Conservation (phyloP, 306 rosid genomes). For the Gleditsia sinensis region DNA sequence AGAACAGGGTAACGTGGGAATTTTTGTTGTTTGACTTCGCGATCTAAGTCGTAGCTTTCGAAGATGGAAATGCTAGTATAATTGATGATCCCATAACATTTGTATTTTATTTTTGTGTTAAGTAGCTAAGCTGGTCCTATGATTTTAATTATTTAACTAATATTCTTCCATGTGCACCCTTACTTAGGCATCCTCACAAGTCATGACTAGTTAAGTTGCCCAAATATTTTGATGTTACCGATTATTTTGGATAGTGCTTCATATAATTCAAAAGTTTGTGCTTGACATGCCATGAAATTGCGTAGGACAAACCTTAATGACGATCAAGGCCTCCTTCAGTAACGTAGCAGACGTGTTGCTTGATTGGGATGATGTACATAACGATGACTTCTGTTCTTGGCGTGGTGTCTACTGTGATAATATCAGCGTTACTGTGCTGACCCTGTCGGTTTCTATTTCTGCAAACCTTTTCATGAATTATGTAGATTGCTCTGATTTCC, state of each 20-base stretch:
- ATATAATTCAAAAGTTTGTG: too few relatives aligned
- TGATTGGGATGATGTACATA: conserved; percentile 81
- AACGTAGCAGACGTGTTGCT: conserved; percentile 72
- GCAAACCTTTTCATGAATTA: background rate
- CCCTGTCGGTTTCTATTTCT: conserved; percentile 58
- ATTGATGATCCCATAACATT: too few relatives aligned
- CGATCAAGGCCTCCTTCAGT: conserved; percentile 73
- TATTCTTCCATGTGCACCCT: too few relatives aligned
- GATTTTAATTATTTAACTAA: too few relatives aligned
- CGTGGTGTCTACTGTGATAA: conserved; percentile 87
- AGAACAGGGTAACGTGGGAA: too few relatives aligned
- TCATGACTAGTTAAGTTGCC: too few relatives aligned
- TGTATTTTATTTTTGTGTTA: too few relatives aligned
- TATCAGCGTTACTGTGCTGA: conserved; percentile 58
- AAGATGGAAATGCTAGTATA: too few relatives aligned
- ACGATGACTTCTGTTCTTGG: conserved; percentile 84
- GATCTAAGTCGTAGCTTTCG: too few relatives aligned
- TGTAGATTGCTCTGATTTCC: background rate
- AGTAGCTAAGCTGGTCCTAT: too few relatives aligned
- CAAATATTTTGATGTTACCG: background rate
- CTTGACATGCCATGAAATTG: background rate
- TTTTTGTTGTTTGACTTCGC: too few relatives aligned
- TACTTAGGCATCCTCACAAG: too few relatives aligned
- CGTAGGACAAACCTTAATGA: conserved; percentile 72
- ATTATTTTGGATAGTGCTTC: background rate